These are phyloP conservation scores for Tulasnella calospora DNA, from an alignment of 768 basidiomycete genomes.

Conservation along the genomic window DNA sequence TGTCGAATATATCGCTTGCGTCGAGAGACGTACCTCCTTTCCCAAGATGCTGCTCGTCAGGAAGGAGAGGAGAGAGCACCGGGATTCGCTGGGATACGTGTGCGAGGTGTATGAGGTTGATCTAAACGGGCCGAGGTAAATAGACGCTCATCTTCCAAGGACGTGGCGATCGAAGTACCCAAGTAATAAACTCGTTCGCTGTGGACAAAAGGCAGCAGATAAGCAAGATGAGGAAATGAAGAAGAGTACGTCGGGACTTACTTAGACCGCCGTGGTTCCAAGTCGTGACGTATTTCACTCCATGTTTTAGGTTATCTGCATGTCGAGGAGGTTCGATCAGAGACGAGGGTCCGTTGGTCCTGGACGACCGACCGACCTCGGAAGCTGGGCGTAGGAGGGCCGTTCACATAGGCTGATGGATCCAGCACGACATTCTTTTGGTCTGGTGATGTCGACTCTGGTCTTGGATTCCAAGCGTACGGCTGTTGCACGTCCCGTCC, in stretches of 20 bases:
- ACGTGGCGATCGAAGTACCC: neutral
- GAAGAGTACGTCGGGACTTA: neutral
- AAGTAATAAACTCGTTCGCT: constrained; percentile 14
- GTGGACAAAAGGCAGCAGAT: neutral
- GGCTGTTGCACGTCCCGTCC: neutral
- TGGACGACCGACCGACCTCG: neutral
- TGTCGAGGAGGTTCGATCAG: neutral
- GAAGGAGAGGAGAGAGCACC: constrained; percentile 7
- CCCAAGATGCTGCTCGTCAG: constrained; percentile 32
- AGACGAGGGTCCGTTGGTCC: neutral
- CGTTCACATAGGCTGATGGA: neutral
- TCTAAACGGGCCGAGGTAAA: neutral
- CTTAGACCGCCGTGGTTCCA: neutral
- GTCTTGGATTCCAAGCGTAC: neutral
- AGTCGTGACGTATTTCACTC: constrained; percentile 10
- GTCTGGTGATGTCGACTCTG: neutral
- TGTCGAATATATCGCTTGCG: constrained; percentile 12
- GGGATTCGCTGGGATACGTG: neutral
- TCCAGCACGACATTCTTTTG: neutral
- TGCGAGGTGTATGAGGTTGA: constrained; percentile 7
- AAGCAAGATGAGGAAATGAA: neutral
- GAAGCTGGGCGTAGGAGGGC: neutral
- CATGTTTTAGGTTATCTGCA: constrained; percentile 5
- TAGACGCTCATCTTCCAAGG: neutral
- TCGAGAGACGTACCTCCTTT: neutral